Evolutionary conservation across 2,329 filamentous ascomycete species (phyloP).

Genomic region (Microthyrium microscopicum): DNA sequence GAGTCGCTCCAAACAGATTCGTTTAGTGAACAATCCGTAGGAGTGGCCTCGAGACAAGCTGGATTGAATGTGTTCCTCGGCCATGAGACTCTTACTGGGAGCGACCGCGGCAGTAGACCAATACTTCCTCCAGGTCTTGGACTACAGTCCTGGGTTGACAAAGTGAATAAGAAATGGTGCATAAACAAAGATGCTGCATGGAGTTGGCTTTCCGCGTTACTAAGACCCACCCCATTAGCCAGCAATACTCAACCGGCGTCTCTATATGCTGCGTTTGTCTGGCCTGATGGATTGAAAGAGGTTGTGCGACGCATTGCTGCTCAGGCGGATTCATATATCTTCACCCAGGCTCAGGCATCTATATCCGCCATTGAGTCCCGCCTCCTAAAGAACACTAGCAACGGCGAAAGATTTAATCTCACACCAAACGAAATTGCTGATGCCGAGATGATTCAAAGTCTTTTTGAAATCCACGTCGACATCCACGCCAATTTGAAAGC

Average conservation of each 20-base stretch:
- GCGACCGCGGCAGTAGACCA: conserved; percentile 23
- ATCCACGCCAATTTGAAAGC: conserved; percentile 46
- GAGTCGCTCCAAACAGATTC: conserved; percentile 15
- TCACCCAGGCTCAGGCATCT: conserved; percentile 18
- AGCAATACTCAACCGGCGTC: conserved; percentile 15
- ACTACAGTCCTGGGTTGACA: conserved; percentile 24
- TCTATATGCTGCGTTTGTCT: conserved; percentile 36
- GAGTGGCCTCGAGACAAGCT: conserved; percentile 31
- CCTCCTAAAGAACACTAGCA: conserved; percentile 13
- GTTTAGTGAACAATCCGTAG: conserved; percentile 32
- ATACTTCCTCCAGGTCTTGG: conserved; percentile 22
- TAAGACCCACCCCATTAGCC: conserved; percentile 22
- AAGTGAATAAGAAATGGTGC: conserved; percentile 30
- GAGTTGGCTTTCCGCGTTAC: conserved; percentile 34
- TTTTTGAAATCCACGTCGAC: conserved; percentile 53
- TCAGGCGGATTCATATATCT: conserved; percentile 37
- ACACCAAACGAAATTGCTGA: conserved; percentile 18
- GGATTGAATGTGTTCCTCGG: conserved; percentile 40
- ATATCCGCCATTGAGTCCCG: conserved; percentile 12
- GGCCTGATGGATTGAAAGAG: conserved; percentile 39
- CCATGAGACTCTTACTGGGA: conserved; percentile 31
- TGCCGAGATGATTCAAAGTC: conserved; percentile 38
- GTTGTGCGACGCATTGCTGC: conserved; percentile 36
- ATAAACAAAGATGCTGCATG: conserved; percentile 35
- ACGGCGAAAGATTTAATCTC: background rate